Evolutionary conservation across 2,329 filamentous ascomycete species (phyloP).

Genomic region (Penicillium sp.): DNA sequence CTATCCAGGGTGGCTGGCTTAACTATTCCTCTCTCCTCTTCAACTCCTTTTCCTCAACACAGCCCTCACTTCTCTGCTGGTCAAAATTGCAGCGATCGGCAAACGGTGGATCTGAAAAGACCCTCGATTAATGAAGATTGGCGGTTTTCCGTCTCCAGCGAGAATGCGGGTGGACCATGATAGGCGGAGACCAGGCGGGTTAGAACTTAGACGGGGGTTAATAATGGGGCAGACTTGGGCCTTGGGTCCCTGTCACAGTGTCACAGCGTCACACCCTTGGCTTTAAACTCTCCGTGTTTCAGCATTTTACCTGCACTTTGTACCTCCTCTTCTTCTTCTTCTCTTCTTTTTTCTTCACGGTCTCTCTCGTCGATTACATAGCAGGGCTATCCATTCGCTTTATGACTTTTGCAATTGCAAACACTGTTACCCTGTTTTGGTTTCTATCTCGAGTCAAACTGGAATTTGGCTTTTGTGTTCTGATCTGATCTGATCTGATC

Average conservation of each 20-base stretch:
- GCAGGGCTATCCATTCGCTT: conserved; percentile 9
- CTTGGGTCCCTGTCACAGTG: conserved; percentile 20
- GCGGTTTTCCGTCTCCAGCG: conserved; percentile 18
- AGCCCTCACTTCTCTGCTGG: neutral
- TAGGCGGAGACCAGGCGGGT: conserved; percentile 22
- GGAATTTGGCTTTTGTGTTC: neutral
- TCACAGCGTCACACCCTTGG: conserved; percentile 22
- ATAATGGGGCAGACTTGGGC: too few species aligned
- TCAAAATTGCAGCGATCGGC: conserved; percentile 28
- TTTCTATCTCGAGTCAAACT: neutral
- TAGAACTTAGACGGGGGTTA: too few species aligned
- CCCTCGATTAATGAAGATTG: conserved; percentile 31
- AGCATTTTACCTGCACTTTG: conserved; percentile 9
- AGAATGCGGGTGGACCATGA: conserved; percentile 26
- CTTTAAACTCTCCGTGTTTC: conserved; percentile 28
- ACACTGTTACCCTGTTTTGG: neutral
- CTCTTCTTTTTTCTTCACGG: conserved; percentile 8
- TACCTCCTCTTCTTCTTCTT: conserved; percentile 9
- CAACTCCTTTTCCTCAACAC: neutral
- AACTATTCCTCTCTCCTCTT: neutral
- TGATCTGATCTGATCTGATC: neutral
- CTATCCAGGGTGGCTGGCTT: neutral
- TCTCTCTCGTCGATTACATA: neutral
- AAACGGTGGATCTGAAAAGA: conserved; percentile 27
- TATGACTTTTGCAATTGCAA: neutral